A percentile compares a stretch with the other conserved stretches of the same genome.
phyloP scores from a whole-genome alignment of 768 basidiomycete species.

The Tulasnella sp. region DNA sequence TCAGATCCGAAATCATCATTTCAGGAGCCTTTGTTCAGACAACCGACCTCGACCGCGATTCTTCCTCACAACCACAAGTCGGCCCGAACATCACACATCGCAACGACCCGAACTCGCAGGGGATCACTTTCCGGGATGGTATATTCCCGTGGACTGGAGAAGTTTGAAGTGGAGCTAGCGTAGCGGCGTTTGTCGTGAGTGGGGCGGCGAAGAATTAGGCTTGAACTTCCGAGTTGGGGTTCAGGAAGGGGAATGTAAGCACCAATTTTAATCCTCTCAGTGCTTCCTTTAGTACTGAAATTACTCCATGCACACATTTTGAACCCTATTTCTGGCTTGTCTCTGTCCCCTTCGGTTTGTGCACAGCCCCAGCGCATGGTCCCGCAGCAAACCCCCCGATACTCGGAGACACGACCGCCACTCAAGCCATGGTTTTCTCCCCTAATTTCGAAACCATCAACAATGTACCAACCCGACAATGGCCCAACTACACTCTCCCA shows the following conservation, averaged over 20 bases:
- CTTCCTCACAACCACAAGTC: slow-evolving; percentile 46
- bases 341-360: not conserved
- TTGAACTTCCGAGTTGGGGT: slow-evolving; percentile 54
- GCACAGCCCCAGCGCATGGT: slow-evolving; percentile 51
- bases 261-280: slow-evolving; percentile 20
- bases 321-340: too few relatives aligned
- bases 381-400: slow-evolving; percentile 48
- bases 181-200: slow-evolving; percentile 46
- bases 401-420: slow-evolving; percentile 70
- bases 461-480: slow-evolving; percentile 44
- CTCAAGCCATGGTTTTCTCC: slow-evolving; percentile 70
- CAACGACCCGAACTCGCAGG: slow-evolving; percentile 38
- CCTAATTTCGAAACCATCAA: slow-evolving; percentile 46
- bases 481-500: slow-evolving; percentile 74
- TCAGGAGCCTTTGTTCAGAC: slow-evolving; percentile 40
- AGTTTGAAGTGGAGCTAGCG: slow-evolving; percentile 49
- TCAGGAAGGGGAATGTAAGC: slow-evolving; percentile 45
- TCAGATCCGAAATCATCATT: slow-evolving; percentile 35
- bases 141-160: slow-evolving; percentile 51
- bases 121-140: slow-evolving; percentile 46
- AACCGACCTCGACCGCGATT: slow-evolving; percentile 43
- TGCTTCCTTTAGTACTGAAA: not conserved
- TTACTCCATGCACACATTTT: too few relatives aligned
- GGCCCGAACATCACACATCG: slow-evolving; percentile 41
- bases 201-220: slow-evolving; percentile 35